phyloP scores from a whole-genome alignment of 306 rosid genomes.

The Elaeagnus macrophylla region DNA sequence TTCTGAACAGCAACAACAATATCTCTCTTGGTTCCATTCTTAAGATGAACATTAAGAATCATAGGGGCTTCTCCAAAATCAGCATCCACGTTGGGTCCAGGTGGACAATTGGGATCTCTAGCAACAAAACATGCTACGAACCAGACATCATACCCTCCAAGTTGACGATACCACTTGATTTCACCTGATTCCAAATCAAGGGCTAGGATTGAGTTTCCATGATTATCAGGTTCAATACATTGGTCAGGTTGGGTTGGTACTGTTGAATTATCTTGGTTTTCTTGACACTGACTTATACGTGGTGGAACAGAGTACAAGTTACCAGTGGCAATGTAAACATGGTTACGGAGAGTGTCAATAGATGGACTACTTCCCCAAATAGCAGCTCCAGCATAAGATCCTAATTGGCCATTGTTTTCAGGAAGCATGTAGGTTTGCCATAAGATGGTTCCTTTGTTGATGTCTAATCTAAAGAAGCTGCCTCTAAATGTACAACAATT shows the following conservation, averaged over 20 bases:
- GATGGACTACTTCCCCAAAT: constrained; percentile 75
- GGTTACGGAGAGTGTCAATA: constrained; percentile 33
- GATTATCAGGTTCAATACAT: constrained; percentile 51
- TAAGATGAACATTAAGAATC: constrained; percentile 21
- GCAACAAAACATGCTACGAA: constrained; percentile 30
- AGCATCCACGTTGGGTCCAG: constrained; percentile 36
- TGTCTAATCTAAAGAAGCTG: constrained; percentile 32
- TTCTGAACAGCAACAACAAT: constrained; percentile 53
- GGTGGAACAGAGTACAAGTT: constrained; percentile 47
- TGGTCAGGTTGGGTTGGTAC: constrained; percentile 22
- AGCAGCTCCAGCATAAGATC: constrained; percentile 48
- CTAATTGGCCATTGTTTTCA: constrained; percentile 23
- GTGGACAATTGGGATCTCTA: constrained; percentile 31
- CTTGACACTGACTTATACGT: constrained; percentile 32
- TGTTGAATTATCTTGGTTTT: constrained; percentile 27
- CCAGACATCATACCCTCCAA: constrained; percentile 71
- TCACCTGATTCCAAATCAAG: constrained; percentile 45
- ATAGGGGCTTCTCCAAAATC: constrained; percentile 58
- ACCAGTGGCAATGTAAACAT: constrained; percentile 46
- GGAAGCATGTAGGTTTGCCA: constrained; percentile 58
- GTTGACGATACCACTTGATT: constrained; percentile 41
- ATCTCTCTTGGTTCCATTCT: constrained; percentile 29
- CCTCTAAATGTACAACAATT: constrained; percentile 59
- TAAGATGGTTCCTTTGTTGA: constrained; percentile 24
- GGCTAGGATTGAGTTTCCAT: constrained; percentile 52